phyloP scores from a whole-genome alignment of 1,284 basidiomycete genomes.

The Apiotrichum brassicae region DNA sequence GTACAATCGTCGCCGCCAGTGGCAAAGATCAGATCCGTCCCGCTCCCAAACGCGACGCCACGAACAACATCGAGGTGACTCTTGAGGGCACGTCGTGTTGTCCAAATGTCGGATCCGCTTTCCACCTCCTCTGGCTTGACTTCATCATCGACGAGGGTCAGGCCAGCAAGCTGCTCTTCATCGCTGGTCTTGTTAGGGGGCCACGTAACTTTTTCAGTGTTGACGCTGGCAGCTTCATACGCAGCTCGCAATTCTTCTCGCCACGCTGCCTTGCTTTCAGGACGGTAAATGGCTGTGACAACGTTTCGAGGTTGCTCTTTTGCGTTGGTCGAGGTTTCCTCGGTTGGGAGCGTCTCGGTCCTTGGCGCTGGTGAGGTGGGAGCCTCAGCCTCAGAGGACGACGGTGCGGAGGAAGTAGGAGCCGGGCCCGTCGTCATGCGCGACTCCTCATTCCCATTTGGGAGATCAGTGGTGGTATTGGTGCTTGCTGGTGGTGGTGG shows the following conservation, averaged over 20 bases:
- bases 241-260: conserved; percentile 55
- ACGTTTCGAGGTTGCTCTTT: conserved; percentile 47
- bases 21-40: conserved; percentile 71
- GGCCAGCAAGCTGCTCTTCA: conserved; percentile 35
- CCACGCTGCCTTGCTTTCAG: conserved; percentile 76
- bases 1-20: conserved; percentile 92
- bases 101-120: conserved; percentile 57
- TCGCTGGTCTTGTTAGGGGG: conserved; percentile 18
- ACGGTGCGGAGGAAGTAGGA: background rate
- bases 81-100: conserved; percentile 71
- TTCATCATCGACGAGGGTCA: conserved; percentile 50
- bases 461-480: background rate
- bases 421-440: background rate
- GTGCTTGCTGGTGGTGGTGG: background rate
- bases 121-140: conserved; percentile 52
- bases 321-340: background rate
- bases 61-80: conserved; percentile 89
- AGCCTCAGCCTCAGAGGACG: background rate
- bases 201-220: conserved; percentile 31
- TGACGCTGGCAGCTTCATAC: conserved; percentile 42
- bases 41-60: conserved; percentile 73
- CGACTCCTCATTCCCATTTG: conserved; percentile 7
- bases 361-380: conserved; percentile 33
- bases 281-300: conserved; percentile 76
- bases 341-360: conserved; percentile 21